Conservation (phyloP, 495 filamentous ascomycete genomes). For the Penicillium paxilli region DNA sequence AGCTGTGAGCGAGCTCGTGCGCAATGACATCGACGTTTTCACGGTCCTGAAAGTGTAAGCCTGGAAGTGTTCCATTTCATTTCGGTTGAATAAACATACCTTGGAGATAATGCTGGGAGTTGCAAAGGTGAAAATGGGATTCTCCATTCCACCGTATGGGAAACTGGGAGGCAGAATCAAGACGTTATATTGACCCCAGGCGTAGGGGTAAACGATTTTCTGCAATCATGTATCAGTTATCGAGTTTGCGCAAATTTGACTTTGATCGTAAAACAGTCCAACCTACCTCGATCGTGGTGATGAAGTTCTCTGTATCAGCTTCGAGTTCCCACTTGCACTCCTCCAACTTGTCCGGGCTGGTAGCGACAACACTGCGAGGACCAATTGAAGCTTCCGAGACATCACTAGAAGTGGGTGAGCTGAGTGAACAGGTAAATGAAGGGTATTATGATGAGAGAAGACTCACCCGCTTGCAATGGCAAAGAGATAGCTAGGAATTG, state of each 20-base stretch:
- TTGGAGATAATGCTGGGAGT: slow-evolving; percentile 91
- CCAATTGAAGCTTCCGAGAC: slow-evolving; percentile 82
- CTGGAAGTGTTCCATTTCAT: too few species aligned
- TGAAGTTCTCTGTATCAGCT: slow-evolving; percentile 84
- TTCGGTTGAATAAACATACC: too few species aligned
- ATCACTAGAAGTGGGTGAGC: slow-evolving; percentile 48
- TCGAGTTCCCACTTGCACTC: slow-evolving; percentile 89
- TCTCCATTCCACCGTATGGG: slow-evolving; percentile 91
- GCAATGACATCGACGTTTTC: slow-evolving; percentile 97
- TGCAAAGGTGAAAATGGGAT: slow-evolving; percentile 89
- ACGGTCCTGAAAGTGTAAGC: too few species aligned
- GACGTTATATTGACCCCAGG: slow-evolving; percentile 94
- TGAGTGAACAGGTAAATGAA: background rate
- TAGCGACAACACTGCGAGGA: slow-evolving; percentile 78
- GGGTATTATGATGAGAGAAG: too few species aligned
- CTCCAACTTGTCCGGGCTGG: slow-evolving; percentile 80
- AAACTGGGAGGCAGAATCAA: slow-evolving; percentile 88
- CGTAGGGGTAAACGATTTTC: slow-evolving; percentile 82
- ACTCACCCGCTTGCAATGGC: slow-evolving; percentile 86
- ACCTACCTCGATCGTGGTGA: slow-evolving; percentile 74
- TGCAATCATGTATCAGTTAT: too few species aligned
- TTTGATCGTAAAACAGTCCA: too few species aligned
- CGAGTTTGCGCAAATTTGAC: too few species aligned
- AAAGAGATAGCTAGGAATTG: slow-evolving; percentile 92
- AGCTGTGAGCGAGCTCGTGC: slow-evolving; percentile 88